Base-by-base conservation (phyloP, 2,329 filamentous ascomycete species). In the Talaromyces sp. region DNA sequence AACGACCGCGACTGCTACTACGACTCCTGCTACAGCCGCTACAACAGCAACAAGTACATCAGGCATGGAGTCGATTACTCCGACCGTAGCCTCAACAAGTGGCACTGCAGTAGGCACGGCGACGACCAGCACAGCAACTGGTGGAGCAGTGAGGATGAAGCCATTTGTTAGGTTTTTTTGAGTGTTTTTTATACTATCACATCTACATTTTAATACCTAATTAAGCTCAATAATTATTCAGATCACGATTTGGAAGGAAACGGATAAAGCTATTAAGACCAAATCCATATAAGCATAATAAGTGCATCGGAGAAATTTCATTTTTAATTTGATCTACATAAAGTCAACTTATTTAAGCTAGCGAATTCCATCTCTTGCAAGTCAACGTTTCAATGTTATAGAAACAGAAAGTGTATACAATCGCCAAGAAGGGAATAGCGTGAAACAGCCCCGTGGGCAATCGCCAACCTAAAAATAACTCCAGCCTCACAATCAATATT, bases 61-160 rank as follows among this genome's bases (percentile, higher is more conserved):
- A 56, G 58, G 36, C 13, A 30, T 56, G 30, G 17, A 55, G 9
- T 3, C 51, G 13, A 49, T 47, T 57, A 54, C 32, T 33, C 61
- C 63, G 57, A 36, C 62, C 49, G 51, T 60, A 53, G 58, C 27
- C n/a, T 44, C 59, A 19, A 54, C 42, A 22, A 33, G 47, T 28
- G 54, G 54, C 19, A 57, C 33, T n/a, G 49, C 27, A 15, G 51
- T 56, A 4, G 55, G 33, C 13, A n/a, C 55, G 11, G 19, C 62
- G 47, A 62, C 58, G 51, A 59, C 64, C 9, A 58, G 63, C 55
- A 66, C 53, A 39, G 65, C 65, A 22, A 66, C 65, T 17, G 65
- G 65, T 58, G 65, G 64, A 25, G 64, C 65, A 61, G 62, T 58
- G 36, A 67, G 59, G 52, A 57, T 65, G 44, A 64, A 57, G 57